These are phyloP conservation scores for Mucor lusitanicus DNA, from an alignment of 371 early-diverging fungal species.

Conservation along the genomic window DNA sequence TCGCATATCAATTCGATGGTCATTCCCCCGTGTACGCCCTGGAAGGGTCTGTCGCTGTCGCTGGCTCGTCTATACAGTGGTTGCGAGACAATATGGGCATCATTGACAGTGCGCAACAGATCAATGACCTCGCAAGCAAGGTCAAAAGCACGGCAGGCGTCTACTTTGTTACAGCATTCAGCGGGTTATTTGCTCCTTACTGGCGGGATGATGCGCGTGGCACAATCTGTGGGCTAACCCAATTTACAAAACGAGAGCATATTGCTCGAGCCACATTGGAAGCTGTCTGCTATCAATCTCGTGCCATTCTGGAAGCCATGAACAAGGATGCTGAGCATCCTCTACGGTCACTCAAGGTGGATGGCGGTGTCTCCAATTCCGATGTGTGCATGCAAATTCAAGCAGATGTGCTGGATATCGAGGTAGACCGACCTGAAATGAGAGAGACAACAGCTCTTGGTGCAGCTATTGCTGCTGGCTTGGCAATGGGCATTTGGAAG, in stretches of 20 bases:
- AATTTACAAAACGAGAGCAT: constrained; percentile 83
- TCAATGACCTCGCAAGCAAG: constrained; percentile 51
- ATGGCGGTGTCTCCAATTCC: constrained; percentile 94
- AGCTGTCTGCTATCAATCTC: constrained; percentile 89
- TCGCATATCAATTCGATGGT: constrained; percentile 87
- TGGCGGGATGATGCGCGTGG: constrained; percentile 95
- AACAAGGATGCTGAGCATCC: constrained; percentile 71
- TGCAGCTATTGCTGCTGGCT: constrained; percentile 93
- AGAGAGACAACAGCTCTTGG: constrained; percentile 94
- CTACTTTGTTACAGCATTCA: constrained; percentile 96
- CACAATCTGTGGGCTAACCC: constrained; percentile 87
- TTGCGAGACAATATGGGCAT: constrained; percentile 86
- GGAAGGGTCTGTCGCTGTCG: constrained; percentile 94
- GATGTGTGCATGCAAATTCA: constrained; percentile 92
- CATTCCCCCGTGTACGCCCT: constrained; percentile 81
- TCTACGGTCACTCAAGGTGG: constrained; percentile 78
- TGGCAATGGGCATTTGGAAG: constrained; percentile 81
- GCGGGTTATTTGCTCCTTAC: constrained; percentile 94
- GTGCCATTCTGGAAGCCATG: constrained; percentile 92
- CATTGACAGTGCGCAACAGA: constrained; percentile 69
- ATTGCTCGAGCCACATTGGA: constrained; percentile 91
- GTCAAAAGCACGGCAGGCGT: constrained; percentile 87
- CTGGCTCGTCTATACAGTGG: constrained; percentile 94
- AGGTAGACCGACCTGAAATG: constrained; percentile 89
- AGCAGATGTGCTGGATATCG: constrained; percentile 85